Conservation (phyloP, 148 eudicot species). For the Dianthus caryophyllus region DNA sequence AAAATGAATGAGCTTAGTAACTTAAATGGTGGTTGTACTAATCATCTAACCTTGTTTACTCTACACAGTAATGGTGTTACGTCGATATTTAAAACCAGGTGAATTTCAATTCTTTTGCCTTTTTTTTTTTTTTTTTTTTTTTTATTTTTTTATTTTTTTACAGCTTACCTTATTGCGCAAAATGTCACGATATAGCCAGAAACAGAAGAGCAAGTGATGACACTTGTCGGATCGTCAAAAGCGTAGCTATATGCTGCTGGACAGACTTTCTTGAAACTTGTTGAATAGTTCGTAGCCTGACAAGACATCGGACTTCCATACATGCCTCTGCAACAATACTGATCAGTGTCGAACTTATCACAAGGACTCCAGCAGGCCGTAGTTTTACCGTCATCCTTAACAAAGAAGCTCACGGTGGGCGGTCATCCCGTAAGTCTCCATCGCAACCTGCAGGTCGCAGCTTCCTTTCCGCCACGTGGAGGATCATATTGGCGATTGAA, state of each 20-base stretch:
- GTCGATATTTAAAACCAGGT: too few species aligned
- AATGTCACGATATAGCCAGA: constrained; percentile 34
- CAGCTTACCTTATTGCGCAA: constrained; percentile 28
- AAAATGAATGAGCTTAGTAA: too few species aligned
- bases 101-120: constrained; percentile 1
- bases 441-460: constrained; percentile 45
- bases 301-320: constrained; percentile 28
- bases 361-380: constrained; percentile 38
- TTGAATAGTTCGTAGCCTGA: constrained; percentile 33
- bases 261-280: constrained; percentile 33
- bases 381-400: constrained; percentile 21
- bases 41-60: not conserved
- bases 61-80: too few species aligned
- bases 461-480: constrained; percentile 28
- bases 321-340: constrained; percentile 36
- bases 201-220: constrained; percentile 31
- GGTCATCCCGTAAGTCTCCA: constrained; percentile 25
- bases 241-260: constrained; percentile 44
- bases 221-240: constrained; percentile 38
- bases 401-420: constrained; percentile 38
- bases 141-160: too few species aligned
- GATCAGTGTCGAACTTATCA: constrained; percentile 27
- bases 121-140: too few species aligned
- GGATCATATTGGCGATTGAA: constrained; percentile 31
- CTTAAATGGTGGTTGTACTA: too few species aligned